phyloP scores from a whole-genome alignment of 495 filamentous ascomycete species.

The Tuber calosporum region DNA sequence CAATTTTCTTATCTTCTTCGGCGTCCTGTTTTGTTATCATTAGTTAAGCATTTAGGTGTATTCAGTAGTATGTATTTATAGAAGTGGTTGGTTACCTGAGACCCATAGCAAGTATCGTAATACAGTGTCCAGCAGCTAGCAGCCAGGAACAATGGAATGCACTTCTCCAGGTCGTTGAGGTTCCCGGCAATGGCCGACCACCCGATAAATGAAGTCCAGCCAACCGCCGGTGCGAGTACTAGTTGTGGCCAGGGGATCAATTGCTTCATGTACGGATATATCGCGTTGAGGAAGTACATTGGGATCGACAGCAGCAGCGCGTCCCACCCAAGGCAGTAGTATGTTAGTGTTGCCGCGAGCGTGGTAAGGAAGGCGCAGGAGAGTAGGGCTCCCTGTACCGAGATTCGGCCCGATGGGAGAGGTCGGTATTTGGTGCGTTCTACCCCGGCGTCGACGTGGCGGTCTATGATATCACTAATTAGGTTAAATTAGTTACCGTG shows the following conservation, averaged over 20 bases:
- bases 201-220: slow-evolving; percentile 15
- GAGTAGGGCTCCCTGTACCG: background rate
- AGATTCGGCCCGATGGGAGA: slow-evolving; percentile 9
- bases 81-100: background rate
- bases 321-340: background rate
- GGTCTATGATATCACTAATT: slow-evolving; percentile 8
- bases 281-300: slow-evolving; percentile 2
- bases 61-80: background rate
- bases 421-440: slow-evolving; percentile 9
- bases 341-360: background rate
- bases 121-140: slow-evolving; percentile 2
- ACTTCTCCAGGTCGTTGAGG: background rate
- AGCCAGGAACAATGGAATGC: background rate
- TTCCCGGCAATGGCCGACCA: slow-evolving; percentile 11
- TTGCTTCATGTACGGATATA: slow-evolving; percentile 5
- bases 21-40: background rate
- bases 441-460: background rate
- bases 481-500: background rate
- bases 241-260: slow-evolving; percentile 8
- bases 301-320: background rate
- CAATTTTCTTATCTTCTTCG: slow-evolving; percentile 9
- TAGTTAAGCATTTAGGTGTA: background rate
- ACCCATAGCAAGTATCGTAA: slow-evolving; percentile 7
- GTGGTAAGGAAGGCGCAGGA: slow-evolving; percentile 5
- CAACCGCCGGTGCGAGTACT: slow-evolving; percentile 16